phyloP scores from a whole-genome alignment of 345 rosid genomes.

The Euphorbia tirucalli region DNA sequence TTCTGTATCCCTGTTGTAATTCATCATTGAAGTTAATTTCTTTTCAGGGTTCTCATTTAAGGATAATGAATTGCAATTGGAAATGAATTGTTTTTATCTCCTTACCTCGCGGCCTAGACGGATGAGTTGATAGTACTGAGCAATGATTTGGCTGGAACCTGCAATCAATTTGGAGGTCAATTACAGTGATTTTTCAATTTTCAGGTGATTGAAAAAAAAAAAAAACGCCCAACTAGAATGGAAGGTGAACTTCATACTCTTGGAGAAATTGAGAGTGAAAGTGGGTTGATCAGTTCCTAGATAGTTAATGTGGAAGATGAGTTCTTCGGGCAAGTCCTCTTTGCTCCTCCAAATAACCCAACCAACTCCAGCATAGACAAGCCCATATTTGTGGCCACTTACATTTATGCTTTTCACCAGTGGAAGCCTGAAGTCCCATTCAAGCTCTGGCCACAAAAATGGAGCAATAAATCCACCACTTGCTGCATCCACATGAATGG shows the following conservation, averaged over 20 bases:
- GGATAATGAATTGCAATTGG: no score
- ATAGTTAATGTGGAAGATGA: constrained; percentile 89
- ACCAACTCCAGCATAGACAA: constrained; percentile 93
- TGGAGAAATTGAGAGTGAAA: constrained; percentile 93
- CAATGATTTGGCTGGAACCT: constrained; percentile 85
- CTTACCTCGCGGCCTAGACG: constrained; percentile 79
- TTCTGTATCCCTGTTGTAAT: constrained; percentile 84
- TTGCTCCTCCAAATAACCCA: constrained; percentile 90
- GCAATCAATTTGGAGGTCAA: neutral
- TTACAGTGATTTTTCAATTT: no score
- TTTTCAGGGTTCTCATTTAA: no score
- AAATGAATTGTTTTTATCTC: no score
- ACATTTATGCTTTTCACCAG: constrained; percentile 87
- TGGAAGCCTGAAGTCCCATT: constrained; percentile 92
- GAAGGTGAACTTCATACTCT: constrained; percentile 42
- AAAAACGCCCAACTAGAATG: no score
- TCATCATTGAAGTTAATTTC: no score
- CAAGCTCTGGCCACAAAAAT: constrained; percentile 80
- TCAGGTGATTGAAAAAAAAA: neutral
- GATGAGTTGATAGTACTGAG: constrained; percentile 89
- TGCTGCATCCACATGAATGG: constrained; percentile 92
- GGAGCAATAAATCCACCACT: constrained; percentile 99
- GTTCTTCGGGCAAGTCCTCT: constrained; percentile 87
- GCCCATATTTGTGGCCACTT: constrained; percentile 88
- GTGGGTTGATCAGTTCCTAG: constrained; percentile 96